Evolutionary conservation across 352 stramenopile genomes (phyloP), one percentile per base, ranked within the genome.

Genomic region (Phytophthora boehmeriae): DNA sequence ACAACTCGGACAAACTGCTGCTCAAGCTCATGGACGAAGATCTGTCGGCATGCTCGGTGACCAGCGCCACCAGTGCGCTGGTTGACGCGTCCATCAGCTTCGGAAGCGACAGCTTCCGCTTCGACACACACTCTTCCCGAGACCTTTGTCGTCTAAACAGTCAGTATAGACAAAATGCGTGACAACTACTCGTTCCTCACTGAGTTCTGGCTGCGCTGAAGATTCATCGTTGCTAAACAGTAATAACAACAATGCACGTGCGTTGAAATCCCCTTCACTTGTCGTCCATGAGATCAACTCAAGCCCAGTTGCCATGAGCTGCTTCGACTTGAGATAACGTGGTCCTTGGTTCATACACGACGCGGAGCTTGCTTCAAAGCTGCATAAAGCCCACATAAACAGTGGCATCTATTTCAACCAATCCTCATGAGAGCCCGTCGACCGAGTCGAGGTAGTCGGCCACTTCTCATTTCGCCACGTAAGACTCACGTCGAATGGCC

Each of bases 21-120:
- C 34, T 73, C 20, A 64, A 68, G 39, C 43, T 73, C 52, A 73
- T 73, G 52, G 64, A 73, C 6, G 48, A 65, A 47, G 64, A 73
- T 10, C 38, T 71, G 39, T 58, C 53, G 1, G 10, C 57, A 34
- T 61, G 46, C 32, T 13, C 32, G 2, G 53, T 61, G 44, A 50
- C 38, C 34, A 34, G 59, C 17, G 8, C 35, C 14, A 30, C 6
- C 42, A 59, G 22, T 23, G 28, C 49, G 14, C 27, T 14, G 9
- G 41, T 50, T 3, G 64, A 63, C 35, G 48, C 65, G n/a, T 61
- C 59, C 25, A 39, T 59, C 36, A 66, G 42, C 48, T 61, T 68
- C 20, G 35, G 30, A 14, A 35, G 22, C 28, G 53, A 68, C 36
- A 62, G 25, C 23, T 52, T 68, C 44, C 47, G 43, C 35, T 73